phyloP scores from a whole-genome alignment of 495 filamentous ascomycete genomes.

The Daldinia grandis region DNA sequence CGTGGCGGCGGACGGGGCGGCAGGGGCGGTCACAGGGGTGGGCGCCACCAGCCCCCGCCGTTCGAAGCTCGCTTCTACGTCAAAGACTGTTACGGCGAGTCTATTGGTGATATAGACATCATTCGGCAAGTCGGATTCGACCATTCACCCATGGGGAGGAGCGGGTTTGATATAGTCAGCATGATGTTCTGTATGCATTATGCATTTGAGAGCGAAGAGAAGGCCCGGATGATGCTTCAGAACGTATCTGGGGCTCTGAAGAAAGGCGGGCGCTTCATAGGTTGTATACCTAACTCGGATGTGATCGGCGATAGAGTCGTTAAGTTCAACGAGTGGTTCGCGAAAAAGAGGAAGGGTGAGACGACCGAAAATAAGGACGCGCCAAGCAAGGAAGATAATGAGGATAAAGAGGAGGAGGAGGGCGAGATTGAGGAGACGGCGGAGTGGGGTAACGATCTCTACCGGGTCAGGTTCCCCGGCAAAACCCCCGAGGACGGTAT shows the following conservation, averaged over 20 bases:
- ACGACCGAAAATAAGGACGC: slow-evolving; percentile 39
- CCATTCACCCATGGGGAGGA: slow-evolving; percentile 64
- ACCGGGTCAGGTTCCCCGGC: slow-evolving; percentile 85
- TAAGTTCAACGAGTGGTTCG: slow-evolving; percentile 64
- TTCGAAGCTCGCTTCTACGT: slow-evolving; percentile 87
- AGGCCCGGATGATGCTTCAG: slow-evolving; percentile 88
- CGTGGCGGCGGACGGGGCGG: slow-evolving; percentile 65
- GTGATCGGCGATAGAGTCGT: slow-evolving; percentile 74
- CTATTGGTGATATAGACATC: slow-evolving; percentile 77
- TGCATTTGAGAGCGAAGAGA: slow-evolving; percentile 90
- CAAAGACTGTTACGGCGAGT: slow-evolving; percentile 89
- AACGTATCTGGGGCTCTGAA: slow-evolving; percentile 90
- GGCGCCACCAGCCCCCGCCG: slow-evolving; percentile 60
- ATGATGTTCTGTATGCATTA: slow-evolving; percentile 99
- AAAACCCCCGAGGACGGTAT: slow-evolving; percentile 78
- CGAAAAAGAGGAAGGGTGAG: slow-evolving; percentile 60
- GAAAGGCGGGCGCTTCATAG: slow-evolving; percentile 93
- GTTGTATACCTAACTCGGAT: slow-evolving; percentile 92
- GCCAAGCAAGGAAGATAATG: slow-evolving; percentile 50
- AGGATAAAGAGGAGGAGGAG: slow-evolving; percentile 61
- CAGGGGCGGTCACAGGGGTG: slow-evolving; percentile 52
- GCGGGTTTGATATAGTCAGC: slow-evolving; percentile 93
- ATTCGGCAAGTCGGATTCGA: slow-evolving; percentile 88
- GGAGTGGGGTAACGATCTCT: slow-evolving; percentile 93
- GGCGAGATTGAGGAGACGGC: slow-evolving; percentile 64